phyloP scores from a whole-genome alignment of 139 green algal genomes.

The Closterium sp. region DNA sequence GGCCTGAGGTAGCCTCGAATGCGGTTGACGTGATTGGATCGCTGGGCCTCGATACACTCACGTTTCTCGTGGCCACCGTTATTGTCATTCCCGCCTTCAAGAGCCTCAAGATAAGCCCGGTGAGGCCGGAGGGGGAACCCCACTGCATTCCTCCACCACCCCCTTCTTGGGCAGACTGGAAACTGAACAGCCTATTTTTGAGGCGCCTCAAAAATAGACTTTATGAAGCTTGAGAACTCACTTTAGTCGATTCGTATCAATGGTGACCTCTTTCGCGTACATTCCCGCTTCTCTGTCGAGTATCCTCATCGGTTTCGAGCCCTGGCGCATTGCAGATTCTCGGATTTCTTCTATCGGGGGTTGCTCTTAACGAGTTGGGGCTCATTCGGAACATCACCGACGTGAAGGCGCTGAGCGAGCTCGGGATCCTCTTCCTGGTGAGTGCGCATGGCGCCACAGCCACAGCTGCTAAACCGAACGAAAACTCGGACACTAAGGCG shows the following conservation, averaged over 20 bases:
- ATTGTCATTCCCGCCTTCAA: conserved; percentile 90
- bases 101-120: conserved; percentile 74
- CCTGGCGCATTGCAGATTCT: conserved; percentile 61
- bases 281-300: not conserved
- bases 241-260: not conserved
- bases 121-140: conserved; percentile 38
- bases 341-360: conserved; percentile 83
- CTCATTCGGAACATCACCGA: conserved; percentile 87
- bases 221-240: not conserved
- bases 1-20: not conserved
- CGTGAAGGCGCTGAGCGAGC: conserved; percentile 83
- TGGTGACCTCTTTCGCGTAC: not conserved
- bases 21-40: conserved; percentile 47
- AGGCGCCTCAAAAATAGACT: too few relatives aligned
- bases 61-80: conserved; percentile 85
- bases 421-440: conserved; percentile 91
- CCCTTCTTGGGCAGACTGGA: too few relatives aligned
- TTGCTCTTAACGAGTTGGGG: conserved; percentile 85
- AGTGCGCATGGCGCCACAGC: too few relatives aligned
- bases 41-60: conserved; percentile 80
- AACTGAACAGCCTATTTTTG: not conserved
- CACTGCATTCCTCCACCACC: not conserved
- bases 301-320: not conserved
- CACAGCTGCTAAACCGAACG: too few relatives aligned
- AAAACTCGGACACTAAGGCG: too few relatives aligned